Percentiles rank a stretch among this genome's conserved stretches.
phyloP scores from a whole-genome alignment of 1,139 yeast genomes.

The Hanseniaspora uvarum region DNA sequence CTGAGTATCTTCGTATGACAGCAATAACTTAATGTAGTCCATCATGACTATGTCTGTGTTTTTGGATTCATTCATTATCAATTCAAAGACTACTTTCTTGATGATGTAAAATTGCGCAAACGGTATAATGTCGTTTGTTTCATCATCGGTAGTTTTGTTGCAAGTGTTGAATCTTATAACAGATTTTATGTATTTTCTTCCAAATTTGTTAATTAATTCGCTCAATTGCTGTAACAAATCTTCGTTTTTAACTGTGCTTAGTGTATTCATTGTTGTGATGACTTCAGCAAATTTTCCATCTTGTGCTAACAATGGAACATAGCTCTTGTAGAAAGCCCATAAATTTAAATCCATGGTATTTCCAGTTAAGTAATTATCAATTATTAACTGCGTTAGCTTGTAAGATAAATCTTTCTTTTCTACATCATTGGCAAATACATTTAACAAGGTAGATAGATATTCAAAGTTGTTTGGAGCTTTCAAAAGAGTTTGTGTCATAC shows the following conservation, averaged over 20 bases:
- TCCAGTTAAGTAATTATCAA: neutral
- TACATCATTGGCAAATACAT: neutral
- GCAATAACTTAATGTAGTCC: constrained; percentile 10
- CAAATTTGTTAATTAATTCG: neutral
- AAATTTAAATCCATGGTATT: neutral
- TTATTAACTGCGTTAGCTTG: neutral
- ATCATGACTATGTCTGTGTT: neutral
- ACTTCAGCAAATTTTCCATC: constrained; percentile 5
- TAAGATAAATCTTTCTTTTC: neutral
- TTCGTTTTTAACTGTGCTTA: neutral
- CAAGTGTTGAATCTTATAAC: neutral
- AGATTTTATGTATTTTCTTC: neutral
- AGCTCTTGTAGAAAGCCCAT: constrained; percentile 2
- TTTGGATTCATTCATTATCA: neutral
- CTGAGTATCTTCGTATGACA: constrained; percentile 24
- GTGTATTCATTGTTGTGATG: neutral
- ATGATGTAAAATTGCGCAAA: constrained; percentile 12
- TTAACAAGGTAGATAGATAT: neutral
- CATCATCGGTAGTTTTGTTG: neutral
- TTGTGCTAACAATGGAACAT: constrained; percentile 5
- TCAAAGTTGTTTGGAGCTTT: neutral
- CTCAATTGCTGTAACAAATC: neutral
- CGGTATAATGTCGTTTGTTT: neutral
- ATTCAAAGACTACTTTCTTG: neutral
- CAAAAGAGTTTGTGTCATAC: neutral